Evolutionary conservation across 2,329 filamentous ascomycete species (phyloP).

Genomic region (Lojkania enalia): DNA sequence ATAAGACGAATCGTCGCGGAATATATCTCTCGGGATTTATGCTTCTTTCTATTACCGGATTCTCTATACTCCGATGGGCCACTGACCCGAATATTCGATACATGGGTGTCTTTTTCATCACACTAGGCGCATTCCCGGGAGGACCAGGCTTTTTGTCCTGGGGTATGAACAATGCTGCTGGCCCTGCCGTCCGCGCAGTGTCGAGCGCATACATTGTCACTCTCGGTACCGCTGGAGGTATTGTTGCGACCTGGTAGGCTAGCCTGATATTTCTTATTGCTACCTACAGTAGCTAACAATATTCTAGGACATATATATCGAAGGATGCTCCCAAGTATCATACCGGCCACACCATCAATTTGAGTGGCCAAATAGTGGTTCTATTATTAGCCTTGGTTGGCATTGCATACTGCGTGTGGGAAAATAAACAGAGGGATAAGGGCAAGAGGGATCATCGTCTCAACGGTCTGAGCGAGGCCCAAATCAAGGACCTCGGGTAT

Average conservation of each 20-base stretch:
- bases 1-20: constrained; percentile 44
- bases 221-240: constrained; percentile 62
- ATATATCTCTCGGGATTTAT: constrained; percentile 43
- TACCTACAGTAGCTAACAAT: constrained; percentile 55
- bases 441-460: constrained; percentile 57
- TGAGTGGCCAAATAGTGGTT: constrained; percentile 54
- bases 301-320: constrained; percentile 57
- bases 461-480: constrained; percentile 52
- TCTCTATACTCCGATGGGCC: constrained; percentile 59
- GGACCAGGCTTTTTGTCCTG: constrained; percentile 62
- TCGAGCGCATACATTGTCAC: constrained; percentile 66
- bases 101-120: constrained; percentile 59
- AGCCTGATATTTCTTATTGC: background rate
- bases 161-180: constrained; percentile 63
- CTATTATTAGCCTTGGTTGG: constrained; percentile 53
- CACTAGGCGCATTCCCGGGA: constrained; percentile 60
- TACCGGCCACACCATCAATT: constrained; percentile 70
- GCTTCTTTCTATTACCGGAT: constrained; percentile 54
- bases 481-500: constrained; percentile 56
- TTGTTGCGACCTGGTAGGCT: constrained; percentile 56
- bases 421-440: constrained; percentile 54
- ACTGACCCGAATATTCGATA: constrained; percentile 59
- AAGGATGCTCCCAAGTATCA: constrained; percentile 67
- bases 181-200: constrained; percentile 60
- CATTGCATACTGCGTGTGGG: constrained; percentile 57